These are phyloP conservation scores for Tetratostichococcus sp. DNA, from an alignment of 139 green algal species.

Conservation along the genomic window DNA sequence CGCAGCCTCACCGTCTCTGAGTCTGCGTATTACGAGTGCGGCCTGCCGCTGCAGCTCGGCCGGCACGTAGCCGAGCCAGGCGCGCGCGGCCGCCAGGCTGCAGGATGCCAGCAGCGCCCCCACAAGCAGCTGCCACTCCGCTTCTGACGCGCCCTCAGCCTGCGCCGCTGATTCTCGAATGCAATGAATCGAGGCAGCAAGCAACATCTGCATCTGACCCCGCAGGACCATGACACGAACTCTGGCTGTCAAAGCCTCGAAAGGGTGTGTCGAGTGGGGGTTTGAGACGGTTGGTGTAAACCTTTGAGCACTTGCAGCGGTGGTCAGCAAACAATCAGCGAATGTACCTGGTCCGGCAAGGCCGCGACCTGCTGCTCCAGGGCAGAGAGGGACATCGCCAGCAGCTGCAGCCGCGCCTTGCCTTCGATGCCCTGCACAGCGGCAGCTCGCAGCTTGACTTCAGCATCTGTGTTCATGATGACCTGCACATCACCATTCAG, in stretches of 20 bases:
- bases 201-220: too few species aligned
- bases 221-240: too few species aligned
- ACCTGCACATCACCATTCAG: background rate
- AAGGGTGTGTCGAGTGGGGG: too few species aligned
- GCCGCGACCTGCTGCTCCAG: conserved; percentile 18
- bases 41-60: conserved; percentile 11
- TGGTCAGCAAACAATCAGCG: background rate
- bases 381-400: conserved; percentile 20
- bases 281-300: too few species aligned
- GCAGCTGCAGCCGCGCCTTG: conserved; percentile 15
- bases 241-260: too few species aligned
- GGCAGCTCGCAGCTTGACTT: background rate
- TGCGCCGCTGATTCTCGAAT: background rate
- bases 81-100: conserved; percentile 10
- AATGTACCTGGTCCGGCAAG: background rate
- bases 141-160: background rate
- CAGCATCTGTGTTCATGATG: background rate
- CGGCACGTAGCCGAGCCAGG: conserved; percentile 30
- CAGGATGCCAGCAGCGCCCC: conserved; percentile 16
- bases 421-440: conserved; percentile 25
- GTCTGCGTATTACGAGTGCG: background rate
- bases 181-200: too few species aligned
- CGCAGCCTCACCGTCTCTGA: background rate
- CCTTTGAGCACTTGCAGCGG: background rate
- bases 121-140: conserved; percentile 19